Percentiles rank a stretch among this genome's conserved stretches.
These are phyloP conservation scores for Schizochytrium sp. DNA, from an alignment of 108 stramenopile species.

Conservation along the genomic window DNA sequence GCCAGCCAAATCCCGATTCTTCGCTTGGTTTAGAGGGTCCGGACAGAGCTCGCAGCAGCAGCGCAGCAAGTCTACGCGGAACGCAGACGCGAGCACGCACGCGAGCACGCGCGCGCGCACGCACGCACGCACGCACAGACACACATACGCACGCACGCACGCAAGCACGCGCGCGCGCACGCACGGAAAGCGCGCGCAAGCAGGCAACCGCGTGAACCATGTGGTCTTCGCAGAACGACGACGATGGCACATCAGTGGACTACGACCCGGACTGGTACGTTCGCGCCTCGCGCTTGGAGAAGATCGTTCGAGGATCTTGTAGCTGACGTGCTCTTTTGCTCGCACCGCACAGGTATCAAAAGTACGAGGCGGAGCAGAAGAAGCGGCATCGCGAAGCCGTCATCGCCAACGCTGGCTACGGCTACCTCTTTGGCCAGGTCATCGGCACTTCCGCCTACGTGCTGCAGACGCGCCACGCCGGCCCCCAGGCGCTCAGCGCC, in stretches of 20 bases:
- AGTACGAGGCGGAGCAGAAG: constrained; percentile 15
- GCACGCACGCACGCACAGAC: no score
- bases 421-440: neutral
- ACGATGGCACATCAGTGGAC: neutral
- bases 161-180: no score
- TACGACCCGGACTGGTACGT: neutral
- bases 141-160: no score
- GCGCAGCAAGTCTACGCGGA: no score
- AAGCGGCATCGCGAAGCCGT: neutral
- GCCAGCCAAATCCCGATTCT: no score
- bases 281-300: neutral
- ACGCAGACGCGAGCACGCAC: no score
- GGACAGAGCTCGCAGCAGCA: no score
- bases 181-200: no score
- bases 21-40: no score
- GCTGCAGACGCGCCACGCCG: constrained; percentile 8
- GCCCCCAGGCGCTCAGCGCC: neutral
- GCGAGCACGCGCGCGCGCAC: no score
- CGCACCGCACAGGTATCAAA: neutral
- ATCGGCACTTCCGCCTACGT: constrained; percentile 12
- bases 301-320: neutral
- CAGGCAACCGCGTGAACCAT: neutral
- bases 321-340: neutral
- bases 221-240: neutral
- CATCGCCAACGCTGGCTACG: neutral